Evolutionary conservation across 2,329 filamentous ascomycete genomes (phyloP).

Genomic region (Rutstroemia sydowiana): DNA sequence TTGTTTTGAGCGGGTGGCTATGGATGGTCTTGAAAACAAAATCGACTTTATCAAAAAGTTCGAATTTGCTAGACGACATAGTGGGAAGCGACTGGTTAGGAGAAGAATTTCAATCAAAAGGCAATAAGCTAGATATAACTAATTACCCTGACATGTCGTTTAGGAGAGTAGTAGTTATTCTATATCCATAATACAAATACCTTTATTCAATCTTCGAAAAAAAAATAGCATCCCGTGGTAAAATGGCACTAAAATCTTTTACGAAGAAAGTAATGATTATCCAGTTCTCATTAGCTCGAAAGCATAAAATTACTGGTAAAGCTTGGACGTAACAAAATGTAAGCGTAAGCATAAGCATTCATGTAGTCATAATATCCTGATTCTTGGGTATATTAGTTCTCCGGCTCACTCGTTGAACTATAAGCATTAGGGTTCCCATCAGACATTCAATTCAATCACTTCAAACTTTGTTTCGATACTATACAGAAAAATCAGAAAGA

Average conservation of each 20-base stretch:
- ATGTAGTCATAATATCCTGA: not conserved
- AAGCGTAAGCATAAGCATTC: not conserved
- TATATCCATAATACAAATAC: not conserved
- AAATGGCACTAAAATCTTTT: not conserved
- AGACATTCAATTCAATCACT: not conserved
- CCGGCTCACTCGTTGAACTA: not conserved
- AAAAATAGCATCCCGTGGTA: not conserved
- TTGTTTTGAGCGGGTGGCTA: not conserved
- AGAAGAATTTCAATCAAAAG: not conserved
- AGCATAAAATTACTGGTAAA: not conserved
- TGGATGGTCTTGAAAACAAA: not conserved
- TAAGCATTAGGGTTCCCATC: not conserved
- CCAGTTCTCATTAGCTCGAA: not conserved
- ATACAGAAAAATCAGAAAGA: not conserved
- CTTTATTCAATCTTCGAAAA: not conserved
- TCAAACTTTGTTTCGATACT: not conserved
- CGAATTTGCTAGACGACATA: not conserved
- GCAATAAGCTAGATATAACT: not conserved
- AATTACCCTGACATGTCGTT: not conserved
- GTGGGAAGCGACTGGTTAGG: not conserved
- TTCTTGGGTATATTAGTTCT: not conserved
- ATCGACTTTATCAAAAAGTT: not conserved
- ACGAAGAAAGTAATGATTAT: not conserved
- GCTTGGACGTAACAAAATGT: not conserved
- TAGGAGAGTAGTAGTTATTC: not conserved